Evolutionary conservation across 2,329 filamentous ascomycete species (phyloP).

Genomic region (Chalaropsis ovoidea): DNA sequence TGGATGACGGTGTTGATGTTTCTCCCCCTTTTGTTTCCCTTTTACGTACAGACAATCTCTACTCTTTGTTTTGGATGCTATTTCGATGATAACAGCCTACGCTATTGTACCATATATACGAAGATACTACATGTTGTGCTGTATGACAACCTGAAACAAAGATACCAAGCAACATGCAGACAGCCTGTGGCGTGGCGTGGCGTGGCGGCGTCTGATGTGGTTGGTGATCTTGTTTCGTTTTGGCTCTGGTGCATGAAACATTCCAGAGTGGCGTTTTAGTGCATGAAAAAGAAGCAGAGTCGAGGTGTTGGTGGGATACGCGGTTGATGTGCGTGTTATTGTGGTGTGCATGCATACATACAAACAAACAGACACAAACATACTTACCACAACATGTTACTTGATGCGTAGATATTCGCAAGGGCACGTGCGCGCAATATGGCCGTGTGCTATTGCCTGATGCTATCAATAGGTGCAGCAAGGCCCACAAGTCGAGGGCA

Average conservation of each 20-base stretch:
- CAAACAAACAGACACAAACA: too few species aligned
- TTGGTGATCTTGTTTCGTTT: not conserved
- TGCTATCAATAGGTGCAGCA: not conserved
- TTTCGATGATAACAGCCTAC: not conserved
- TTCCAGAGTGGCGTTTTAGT: too few species aligned
- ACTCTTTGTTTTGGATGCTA: constrained; percentile 10
- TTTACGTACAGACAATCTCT: constrained; percentile 10
- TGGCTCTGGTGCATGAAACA: not conserved
- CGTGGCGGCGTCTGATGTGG: not conserved
- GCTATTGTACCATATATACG: too few species aligned
- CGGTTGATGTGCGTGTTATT: not conserved
- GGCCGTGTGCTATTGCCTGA: not conserved
- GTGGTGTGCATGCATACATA: not conserved
- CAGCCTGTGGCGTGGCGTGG: not conserved
- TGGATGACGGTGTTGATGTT: not conserved
- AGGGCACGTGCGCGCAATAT: not conserved
- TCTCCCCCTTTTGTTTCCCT: not conserved
- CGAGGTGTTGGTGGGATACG: too few species aligned
- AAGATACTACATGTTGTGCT: not conserved
- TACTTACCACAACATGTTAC: not conserved
- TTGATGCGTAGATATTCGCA: not conserved
- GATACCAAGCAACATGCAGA: not conserved
- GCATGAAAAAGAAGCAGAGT: too few species aligned
- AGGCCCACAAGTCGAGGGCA: not conserved
- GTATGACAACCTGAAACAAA: not conserved